A percentile compares a stretch with the other conserved stretches of the same genome.
phyloP scores from a whole-genome alignment of 1,284 basidiomycete genomes.

The Pulchroboletus neoregius region DNA sequence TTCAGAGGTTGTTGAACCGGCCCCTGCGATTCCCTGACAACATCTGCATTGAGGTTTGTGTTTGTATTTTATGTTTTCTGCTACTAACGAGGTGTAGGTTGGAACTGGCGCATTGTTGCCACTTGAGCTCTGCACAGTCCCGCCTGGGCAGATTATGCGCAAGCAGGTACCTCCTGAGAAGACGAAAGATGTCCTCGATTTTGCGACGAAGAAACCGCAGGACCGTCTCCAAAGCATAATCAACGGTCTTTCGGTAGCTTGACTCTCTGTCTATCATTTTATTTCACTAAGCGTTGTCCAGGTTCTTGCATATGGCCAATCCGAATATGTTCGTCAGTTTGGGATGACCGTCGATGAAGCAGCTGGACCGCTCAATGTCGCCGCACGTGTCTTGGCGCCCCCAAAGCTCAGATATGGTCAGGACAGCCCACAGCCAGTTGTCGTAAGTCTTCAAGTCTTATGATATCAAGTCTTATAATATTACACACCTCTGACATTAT shows the following conservation, averaged over 20 bases:
- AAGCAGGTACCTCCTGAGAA: conserved; percentile 68
- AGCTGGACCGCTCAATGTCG: conserved; percentile 46
- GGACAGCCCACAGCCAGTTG: conserved; percentile 46
- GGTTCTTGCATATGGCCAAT: conserved; percentile 67
- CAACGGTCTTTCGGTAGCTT: conserved; percentile 49
- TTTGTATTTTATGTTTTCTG: not conserved
- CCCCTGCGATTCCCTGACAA: conserved; percentile 53
- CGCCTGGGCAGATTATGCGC: conserved; percentile 67
- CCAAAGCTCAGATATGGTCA: conserved; percentile 61
- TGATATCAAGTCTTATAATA: not conserved
- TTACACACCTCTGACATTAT: not conserved
- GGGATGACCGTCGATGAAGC: conserved; percentile 54
- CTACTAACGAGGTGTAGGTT: conserved; percentile 40
- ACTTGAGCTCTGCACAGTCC: conserved; percentile 62
- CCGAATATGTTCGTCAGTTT: conserved; percentile 68
- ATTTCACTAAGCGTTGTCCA: conserved; percentile 24
- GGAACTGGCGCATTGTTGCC: conserved; percentile 65
- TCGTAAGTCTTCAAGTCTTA: conserved; percentile 39
- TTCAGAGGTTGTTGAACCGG: conserved; percentile 45
- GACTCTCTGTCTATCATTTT: not conserved
- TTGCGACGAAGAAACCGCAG: conserved; percentile 63
- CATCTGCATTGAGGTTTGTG: conserved; percentile 57
- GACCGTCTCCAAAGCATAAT: conserved; percentile 60
- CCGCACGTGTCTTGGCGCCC: conserved; percentile 57
- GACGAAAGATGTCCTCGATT: conserved; percentile 61